Conservation (phyloP, 1,284 basidiomycete genomes). For the Ganoderma multipileum region DNA sequence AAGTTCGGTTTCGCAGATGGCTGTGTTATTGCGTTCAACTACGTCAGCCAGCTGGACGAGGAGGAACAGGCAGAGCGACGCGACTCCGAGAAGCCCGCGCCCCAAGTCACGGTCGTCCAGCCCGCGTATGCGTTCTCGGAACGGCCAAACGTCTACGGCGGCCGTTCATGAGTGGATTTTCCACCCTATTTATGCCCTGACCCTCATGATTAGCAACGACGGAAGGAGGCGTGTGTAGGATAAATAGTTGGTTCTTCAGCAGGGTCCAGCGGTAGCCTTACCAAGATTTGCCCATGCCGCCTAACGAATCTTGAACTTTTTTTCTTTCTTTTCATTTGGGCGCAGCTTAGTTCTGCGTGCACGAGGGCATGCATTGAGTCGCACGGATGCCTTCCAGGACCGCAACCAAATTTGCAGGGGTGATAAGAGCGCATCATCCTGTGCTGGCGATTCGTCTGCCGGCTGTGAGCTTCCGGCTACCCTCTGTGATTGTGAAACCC, state of each 20-base stretch:
- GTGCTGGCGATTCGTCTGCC: no score
- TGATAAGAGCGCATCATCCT: neutral
- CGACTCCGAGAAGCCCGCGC: slow-evolving; percentile 27
- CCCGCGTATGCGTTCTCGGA: slow-evolving; percentile 24
- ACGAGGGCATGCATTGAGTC: neutral
- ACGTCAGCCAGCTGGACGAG: slow-evolving; percentile 39
- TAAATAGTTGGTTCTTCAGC: neutral
- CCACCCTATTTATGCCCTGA: neutral
- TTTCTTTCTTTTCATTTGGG: neutral
- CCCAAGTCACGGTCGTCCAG: slow-evolving; percentile 27
- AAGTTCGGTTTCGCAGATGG: slow-evolving; percentile 30
- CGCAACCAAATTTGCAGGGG: neutral
- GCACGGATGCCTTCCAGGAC: neutral
- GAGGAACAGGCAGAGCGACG: slow-evolving; percentile 30
- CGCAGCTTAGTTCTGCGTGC: neutral
- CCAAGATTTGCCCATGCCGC: neutral
- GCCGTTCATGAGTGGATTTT: neutral
- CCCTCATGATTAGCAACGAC: neutral
- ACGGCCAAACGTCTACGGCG: slow-evolving; percentile 20
- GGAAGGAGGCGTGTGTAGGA: neutral
- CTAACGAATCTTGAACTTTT: neutral
- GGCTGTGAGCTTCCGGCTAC: no score
- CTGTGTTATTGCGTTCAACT: slow-evolving; percentile 41
- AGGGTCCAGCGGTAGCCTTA: slow-evolving; percentile 1
- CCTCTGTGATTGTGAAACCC: no score